Evolutionary conservation across 2,329 filamentous ascomycete genomes (phyloP).

Genomic region (Xylariaceae sp.): DNA sequence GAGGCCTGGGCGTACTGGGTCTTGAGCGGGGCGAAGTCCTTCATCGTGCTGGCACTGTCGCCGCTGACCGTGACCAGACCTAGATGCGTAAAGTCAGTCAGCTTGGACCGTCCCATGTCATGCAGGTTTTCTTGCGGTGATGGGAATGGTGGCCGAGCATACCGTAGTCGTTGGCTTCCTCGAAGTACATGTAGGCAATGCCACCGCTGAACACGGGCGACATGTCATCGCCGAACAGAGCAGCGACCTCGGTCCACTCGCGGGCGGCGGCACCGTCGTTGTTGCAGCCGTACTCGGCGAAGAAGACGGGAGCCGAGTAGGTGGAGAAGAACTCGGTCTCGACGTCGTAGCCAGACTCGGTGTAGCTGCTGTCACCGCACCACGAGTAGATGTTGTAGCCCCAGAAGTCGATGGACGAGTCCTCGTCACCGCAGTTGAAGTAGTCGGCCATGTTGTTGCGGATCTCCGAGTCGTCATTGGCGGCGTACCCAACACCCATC

Average conservation of each 20-base stretch:
- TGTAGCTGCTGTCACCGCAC: slow-evolving; percentile 64
- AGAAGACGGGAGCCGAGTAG: slow-evolving; percentile 73
- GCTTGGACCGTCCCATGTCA: too few relatives aligned
- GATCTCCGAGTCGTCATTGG: slow-evolving; percentile 69
- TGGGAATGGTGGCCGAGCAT: too few relatives aligned
- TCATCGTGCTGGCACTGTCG: slow-evolving; percentile 44
- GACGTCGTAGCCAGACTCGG: slow-evolving; percentile 59
- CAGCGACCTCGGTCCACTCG: slow-evolving; percentile 60
- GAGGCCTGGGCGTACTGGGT: slow-evolving; percentile 53
- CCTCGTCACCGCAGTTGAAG: slow-evolving; percentile 63
- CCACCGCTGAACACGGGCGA: slow-evolving; percentile 67
- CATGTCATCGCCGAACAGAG: slow-evolving; percentile 64
- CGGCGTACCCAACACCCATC: slow-evolving; percentile 72
- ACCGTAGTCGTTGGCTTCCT: slow-evolving; percentile 67
- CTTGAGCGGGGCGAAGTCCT: slow-evolving; percentile 58
- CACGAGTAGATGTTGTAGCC: slow-evolving; percentile 87
- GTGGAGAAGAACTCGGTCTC: slow-evolving; percentile 63
- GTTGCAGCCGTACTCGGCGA: slow-evolving; percentile 80
- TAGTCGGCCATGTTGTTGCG: slow-evolving; percentile 63
- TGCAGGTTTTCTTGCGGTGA: too few relatives aligned
- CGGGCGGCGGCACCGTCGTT: slow-evolving; percentile 46
- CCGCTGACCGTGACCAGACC: slow-evolving; percentile 47
- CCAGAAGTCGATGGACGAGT: slow-evolving; percentile 67
- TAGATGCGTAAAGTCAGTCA: too few relatives aligned
- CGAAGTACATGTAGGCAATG: slow-evolving; percentile 80